Evolutionary conservation across 73 alveolate genomes (phyloP).

Genomic region (Vitrella brassicaformis): DNA sequence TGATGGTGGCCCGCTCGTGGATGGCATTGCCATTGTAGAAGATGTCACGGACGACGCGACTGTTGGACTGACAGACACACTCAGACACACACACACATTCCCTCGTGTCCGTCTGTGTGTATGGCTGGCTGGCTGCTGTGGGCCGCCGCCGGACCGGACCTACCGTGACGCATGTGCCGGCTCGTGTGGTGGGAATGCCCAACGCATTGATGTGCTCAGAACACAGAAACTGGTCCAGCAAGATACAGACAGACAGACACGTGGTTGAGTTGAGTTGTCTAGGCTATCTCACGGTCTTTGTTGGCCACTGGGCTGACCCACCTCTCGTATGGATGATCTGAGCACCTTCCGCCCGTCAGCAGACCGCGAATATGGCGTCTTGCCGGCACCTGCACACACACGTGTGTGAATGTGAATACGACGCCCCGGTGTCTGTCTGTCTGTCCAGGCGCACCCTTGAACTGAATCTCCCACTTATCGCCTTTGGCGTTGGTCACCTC

Average conservation of each 20-base stretch:
- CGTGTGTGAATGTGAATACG: too few species aligned
- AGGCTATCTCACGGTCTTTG: too few species aligned
- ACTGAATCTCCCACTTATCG: constrained; percentile 34
- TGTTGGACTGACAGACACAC: constrained; percentile 11
- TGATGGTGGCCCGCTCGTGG: constrained; percentile 44
- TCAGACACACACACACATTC: constrained; percentile 43
- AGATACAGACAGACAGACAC: constrained; percentile 45
- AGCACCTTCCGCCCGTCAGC: constrained; percentile 77
- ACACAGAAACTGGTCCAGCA: constrained; percentile 43
- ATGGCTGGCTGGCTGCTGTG: constrained; percentile 24
- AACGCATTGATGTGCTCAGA: constrained; percentile 56
- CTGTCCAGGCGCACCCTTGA: too few species aligned
- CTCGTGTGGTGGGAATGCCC: constrained; percentile 66
- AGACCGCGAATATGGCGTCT: constrained; percentile 62
- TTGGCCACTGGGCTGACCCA: neutral
- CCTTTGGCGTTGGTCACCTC: constrained; percentile 24
- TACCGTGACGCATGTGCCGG: constrained; percentile 57
- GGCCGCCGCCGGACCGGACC: constrained; percentile 52
- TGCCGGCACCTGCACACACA: too few species aligned
- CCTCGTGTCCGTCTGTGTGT: constrained; percentile 23
- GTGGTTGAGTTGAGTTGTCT: too few species aligned
- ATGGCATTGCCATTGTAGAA: constrained; percentile 40
- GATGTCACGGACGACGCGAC: constrained; percentile 40
- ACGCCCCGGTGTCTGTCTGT: too few species aligned
- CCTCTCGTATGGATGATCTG: constrained; percentile 61